Evolutionary conservation across 345 rosid species (phyloP).

Genomic region (Euphorbia peplus): DNA sequence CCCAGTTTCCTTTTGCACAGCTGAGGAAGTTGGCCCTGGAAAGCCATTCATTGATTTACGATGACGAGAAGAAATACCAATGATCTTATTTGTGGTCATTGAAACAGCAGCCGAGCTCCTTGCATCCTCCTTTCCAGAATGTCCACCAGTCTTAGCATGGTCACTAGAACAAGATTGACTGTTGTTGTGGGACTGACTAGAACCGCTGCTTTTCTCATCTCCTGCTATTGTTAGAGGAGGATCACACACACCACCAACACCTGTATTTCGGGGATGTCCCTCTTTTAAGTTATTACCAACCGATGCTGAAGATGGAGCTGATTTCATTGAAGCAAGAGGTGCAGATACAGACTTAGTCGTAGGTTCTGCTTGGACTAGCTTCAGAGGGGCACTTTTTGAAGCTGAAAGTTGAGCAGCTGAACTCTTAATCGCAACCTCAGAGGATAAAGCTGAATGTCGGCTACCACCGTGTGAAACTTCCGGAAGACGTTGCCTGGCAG

Average conservation of each 20-base stretch:
- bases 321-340: conserved; percentile 56
- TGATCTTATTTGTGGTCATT: conserved; percentile 34
- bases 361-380: conserved; percentile 51
- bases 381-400: conserved; percentile 53
- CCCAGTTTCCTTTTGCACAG: conserved; percentile 49
- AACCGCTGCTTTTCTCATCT: conserved; percentile 79
- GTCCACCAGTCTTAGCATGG: conserved; percentile 53
- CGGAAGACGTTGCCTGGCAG: conserved; percentile 57
- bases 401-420: conserved; percentile 52
- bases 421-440: conserved; percentile 61
- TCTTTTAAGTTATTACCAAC: conserved; percentile 47
- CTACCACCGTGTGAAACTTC: conserved; percentile 55
- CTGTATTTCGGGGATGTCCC: conserved; percentile 42
- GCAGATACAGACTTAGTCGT: conserved; percentile 45
- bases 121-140: conserved; percentile 58
- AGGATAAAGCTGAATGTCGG: conserved; percentile 49
- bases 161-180: conserved; percentile 72
- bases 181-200: conserved; percentile 80
- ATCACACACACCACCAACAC: conserved; percentile 38
- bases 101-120: conserved; percentile 62
- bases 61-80: conserved; percentile 48
- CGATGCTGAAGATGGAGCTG: conserved; percentile 44
- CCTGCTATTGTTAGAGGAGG: conserved; percentile 33
- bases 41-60: conserved; percentile 59
- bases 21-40: conserved; percentile 36